Evolutionary conservation across 2,329 filamentous ascomycete genomes (phyloP), one percentile per base, ranked within the genome.

Genomic region (Huntiella moniliformis): DNA sequence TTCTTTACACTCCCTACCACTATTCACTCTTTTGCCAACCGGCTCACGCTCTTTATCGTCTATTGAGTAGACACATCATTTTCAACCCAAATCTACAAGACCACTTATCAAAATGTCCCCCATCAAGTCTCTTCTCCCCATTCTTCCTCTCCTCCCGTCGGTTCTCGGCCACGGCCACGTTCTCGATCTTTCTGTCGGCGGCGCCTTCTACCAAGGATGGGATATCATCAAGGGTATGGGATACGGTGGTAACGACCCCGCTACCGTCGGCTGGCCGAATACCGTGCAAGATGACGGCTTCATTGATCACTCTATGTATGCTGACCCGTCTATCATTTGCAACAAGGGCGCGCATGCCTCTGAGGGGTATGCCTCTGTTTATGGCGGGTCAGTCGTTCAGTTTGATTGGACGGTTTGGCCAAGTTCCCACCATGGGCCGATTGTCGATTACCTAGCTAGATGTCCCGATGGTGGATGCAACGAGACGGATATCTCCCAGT

Each of bases 321-420:
- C 53, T 13, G 54, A 52, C 4, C 47, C 56, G n/a, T 64, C 68
- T 46, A 70, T 71, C 52, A 63, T 65, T 54, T 71, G 67, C 56
- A 65, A 69, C 56, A 61, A 61, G 49, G 57, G 53, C 15, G 64
- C 62, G 15, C 62, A 54, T 11, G 60, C 64, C 18, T 66, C 61
- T 7, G 49, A 57, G 35, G 58, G 61, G 46, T 60, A 60, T 13
- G 61, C 63, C 32, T 54, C 54, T 2, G 68, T 79, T 34, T 62
- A 66, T n/a, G 78, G 77, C 11, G 79, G 78, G 51, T 63, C 64
- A 51, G 64, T 63, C 6, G 57, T 82, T 52, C 62, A 70, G 49
- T 60, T 82, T 42, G 66, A 73, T 54, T 82, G 77, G 78, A 71
- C 66, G 48, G 62, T 63, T 12, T 82, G 78, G 78, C 77, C 77